A percentile compares a stretch with the other conserved stretches of the same genome.
phyloP scores from a whole-genome alignment of 371 early-diverging fungal genomes.

The Mortierella sp. region DNA sequence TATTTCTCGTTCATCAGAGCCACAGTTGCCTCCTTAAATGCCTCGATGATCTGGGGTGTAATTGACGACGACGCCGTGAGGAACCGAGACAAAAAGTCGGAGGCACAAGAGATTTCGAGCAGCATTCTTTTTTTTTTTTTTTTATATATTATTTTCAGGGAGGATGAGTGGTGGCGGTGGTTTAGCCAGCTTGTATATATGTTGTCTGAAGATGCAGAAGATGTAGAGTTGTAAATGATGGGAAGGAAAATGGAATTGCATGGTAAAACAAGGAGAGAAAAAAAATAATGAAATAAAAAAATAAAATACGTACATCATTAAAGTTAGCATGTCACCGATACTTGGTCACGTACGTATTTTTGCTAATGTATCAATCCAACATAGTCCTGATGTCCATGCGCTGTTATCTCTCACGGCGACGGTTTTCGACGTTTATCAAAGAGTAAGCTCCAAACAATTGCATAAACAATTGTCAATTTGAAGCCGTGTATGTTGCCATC shows the following conservation, averaged over 20 bases:
- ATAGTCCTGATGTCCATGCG: too few species aligned
- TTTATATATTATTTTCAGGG: not conserved
- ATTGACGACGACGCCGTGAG: slow-evolving; percentile 14
- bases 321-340: too few species aligned
- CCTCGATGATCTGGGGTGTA: slow-evolving; percentile 49
- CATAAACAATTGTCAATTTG: slow-evolving; percentile 29
- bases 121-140: slow-evolving; percentile 26
- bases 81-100: slow-evolving; percentile 36
- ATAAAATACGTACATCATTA: too few species aligned
- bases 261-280: not conserved
- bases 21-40: slow-evolving; percentile 35
- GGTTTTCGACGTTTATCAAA: not conserved
- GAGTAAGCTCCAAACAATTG: not conserved
- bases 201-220: not conserved
- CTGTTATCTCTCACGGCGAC: too few species aligned
- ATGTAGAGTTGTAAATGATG: not conserved
- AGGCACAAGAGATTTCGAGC: slow-evolving; percentile 50
- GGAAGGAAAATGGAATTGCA: not conserved
- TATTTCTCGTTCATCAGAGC: slow-evolving; percentile 54
- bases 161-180: not conserved
- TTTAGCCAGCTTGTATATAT: slow-evolving; percentile 3
- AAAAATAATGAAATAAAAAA: too few species aligned
- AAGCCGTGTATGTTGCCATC: slow-evolving; percentile 37
- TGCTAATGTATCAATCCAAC: too few species aligned
- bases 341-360: too few species aligned